Percentiles rank a stretch among this genome's conserved stretches.
phyloP scores from a whole-genome alignment of 2,329 filamentous ascomycete species.

The Nectriaceae sp. region DNA sequence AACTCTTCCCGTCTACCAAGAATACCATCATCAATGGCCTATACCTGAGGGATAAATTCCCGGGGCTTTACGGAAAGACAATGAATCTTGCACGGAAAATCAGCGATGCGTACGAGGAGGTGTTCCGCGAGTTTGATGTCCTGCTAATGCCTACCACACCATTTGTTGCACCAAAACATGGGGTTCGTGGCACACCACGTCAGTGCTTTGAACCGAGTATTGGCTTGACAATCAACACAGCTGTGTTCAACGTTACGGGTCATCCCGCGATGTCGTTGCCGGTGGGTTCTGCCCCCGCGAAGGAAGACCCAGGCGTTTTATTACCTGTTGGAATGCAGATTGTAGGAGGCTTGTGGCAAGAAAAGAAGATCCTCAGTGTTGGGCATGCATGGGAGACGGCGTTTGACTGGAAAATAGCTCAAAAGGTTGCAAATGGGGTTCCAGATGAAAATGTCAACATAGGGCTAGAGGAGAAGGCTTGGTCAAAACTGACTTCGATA shows the following conservation, averaged over 20 bases:
- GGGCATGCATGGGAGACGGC: conserved; percentile 49
- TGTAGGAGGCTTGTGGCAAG: conserved; percentile 53
- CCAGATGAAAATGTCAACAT: background rate
- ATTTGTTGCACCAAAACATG: conserved; percentile 47
- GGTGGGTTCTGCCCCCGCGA: conserved; percentile 45
- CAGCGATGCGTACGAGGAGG: conserved; percentile 46
- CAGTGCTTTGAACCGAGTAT: conserved; percentile 52
- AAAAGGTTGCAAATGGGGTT: background rate
- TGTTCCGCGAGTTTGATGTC: conserved; percentile 43
- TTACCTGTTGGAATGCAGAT: conserved; percentile 58
- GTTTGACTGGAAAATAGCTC: conserved; percentile 41
- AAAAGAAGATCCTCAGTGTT: conserved; percentile 45
- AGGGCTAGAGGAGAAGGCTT: background rate
- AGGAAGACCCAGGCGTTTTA: conserved; percentile 37
- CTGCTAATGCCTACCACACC: conserved; percentile 52
- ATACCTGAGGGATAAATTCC: conserved; percentile 47
- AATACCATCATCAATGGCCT: conserved; percentile 56
- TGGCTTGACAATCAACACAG: conserved; percentile 57
- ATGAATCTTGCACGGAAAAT: conserved; percentile 50
- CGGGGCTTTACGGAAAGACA: conserved; percentile 48
- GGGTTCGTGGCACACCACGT: conserved; percentile 37
- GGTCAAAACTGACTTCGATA: background rate
- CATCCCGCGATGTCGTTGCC: conserved; percentile 57
- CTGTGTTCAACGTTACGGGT: conserved; percentile 57
- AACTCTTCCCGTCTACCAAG: conserved; percentile 54